Conservation (phyloP, 306 rosid species). For the Quercus engelmannii region DNA sequence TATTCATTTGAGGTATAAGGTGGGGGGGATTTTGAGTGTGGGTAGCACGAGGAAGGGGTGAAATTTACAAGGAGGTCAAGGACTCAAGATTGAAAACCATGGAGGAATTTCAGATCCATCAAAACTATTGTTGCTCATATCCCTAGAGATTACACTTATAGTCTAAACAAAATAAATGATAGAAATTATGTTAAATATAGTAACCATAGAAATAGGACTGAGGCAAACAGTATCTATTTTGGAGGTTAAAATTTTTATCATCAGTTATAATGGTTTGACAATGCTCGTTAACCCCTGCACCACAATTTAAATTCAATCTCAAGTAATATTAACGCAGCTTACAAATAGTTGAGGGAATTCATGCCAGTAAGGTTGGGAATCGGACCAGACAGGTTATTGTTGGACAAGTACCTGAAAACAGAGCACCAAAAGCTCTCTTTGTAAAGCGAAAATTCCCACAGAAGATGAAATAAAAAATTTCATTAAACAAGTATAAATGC, state of each 20-base stretch:
- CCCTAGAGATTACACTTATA: constrained; percentile 31
- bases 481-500: not conserved
- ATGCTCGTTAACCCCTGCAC: not conserved
- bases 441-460: not conserved
- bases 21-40: not conserved
- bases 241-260: not conserved
- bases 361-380: constrained; percentile 49
- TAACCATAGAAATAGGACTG: not conserved
- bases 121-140: constrained; percentile 61
- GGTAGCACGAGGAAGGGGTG: not conserved
- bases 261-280: not conserved
- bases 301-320: not conserved
- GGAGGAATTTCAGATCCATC: constrained; percentile 36
- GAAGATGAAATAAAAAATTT: not conserved
- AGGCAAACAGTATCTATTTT: not conserved
- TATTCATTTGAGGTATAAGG: too few relatives aligned
- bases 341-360: constrained; percentile 49
- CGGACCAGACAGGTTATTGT: constrained; percentile 54
- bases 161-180: not conserved
- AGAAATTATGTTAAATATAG: not conserved
- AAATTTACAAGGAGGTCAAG: constrained; percentile 56
- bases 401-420: constrained; percentile 52
- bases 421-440: not conserved
- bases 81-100: constrained; percentile 40
- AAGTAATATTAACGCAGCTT: constrained; percentile 8